Evolutionary conservation across 805 yeast genomes (phyloP).

Genomic region (Teunomyces funiuensis): DNA sequence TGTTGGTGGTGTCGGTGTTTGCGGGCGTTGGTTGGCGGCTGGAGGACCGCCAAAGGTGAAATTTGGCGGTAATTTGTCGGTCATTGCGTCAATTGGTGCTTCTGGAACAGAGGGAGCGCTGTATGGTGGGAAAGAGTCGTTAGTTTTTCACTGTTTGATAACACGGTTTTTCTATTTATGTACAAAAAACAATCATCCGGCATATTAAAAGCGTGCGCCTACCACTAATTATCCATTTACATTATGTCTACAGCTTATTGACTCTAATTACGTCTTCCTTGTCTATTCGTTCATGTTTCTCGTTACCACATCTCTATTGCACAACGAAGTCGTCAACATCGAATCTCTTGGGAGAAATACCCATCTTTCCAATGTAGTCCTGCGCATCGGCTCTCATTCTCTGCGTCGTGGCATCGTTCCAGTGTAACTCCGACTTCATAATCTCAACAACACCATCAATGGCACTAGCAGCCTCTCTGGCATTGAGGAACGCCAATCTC

Average conservation of each 20-base stretch:
- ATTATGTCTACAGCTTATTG: not conserved
- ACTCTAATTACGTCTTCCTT: not conserved
- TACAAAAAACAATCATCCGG: not conserved
- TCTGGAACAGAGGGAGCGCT: not conserved
- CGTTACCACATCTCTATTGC: slow-evolving; percentile 8
- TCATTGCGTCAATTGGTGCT: not conserved
- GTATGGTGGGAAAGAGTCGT: not conserved
- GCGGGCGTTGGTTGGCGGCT: not conserved
- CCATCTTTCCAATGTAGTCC: slow-evolving; percentile 64
- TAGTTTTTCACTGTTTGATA: not conserved
- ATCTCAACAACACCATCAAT: slow-evolving; percentile 83
- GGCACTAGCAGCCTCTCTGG: slow-evolving; percentile 75
- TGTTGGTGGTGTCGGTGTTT: not conserved
- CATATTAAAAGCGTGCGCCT: not conserved
- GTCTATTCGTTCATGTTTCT: not conserved
- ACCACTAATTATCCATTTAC: not conserved
- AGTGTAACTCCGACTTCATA: slow-evolving; percentile 75
- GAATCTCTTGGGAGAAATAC: slow-evolving; percentile 31
- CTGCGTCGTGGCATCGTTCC: slow-evolving; percentile 63
- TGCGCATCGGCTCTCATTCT: slow-evolving; percentile 51
- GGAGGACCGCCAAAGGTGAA: not conserved
- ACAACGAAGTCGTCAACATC: slow-evolving; percentile 19
- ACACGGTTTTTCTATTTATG: not conserved
- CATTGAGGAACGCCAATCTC: slow-evolving; percentile 87
- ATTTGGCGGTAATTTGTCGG: not conserved